These are phyloP conservation scores for Phaeosphaeria sp. DNA, from an alignment of 2,329 filamentous ascomycete genomes.

Conservation along the genomic window DNA sequence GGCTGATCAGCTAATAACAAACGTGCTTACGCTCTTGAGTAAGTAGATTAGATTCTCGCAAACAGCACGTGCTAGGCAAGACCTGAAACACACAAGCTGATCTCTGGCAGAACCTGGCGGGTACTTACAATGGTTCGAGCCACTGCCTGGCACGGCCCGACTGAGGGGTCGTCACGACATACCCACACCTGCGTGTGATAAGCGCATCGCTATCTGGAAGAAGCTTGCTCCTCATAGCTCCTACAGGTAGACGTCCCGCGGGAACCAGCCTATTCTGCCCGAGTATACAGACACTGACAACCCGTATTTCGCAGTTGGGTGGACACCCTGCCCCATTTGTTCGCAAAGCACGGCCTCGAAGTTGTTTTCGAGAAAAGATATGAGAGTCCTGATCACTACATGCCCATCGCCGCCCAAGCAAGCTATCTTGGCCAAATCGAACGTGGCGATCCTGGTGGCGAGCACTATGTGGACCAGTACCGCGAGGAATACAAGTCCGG, in stretches of 20 bases:
- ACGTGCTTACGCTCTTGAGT: background rate
- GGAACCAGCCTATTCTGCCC: background rate
- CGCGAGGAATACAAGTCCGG: background rate
- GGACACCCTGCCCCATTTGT: background rate
- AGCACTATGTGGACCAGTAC: background rate
- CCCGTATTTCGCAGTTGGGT: background rate
- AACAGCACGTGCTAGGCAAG: background rate
- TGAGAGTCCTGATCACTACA: background rate
- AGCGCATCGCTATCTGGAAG: background rate
- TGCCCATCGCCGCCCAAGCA: background rate
- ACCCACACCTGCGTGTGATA: background rate
- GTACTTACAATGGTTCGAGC: background rate
- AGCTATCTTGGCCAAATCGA: background rate
- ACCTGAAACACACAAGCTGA: background rate
- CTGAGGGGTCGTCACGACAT: background rate
- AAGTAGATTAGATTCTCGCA: background rate
- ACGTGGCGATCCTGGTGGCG: background rate
- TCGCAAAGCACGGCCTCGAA: background rate
- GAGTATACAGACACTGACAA: background rate
- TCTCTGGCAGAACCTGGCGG: background rate
- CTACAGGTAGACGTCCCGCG: background rate
- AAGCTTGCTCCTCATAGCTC: background rate
- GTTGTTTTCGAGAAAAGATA: background rate
- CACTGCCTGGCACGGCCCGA: background rate
- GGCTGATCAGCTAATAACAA: background rate